A percentile compares a stretch with the other conserved stretches of the same genome.
phyloP scores from a whole-genome alignment of 2,329 filamentous ascomycete species.

The Coleophoma eucalyptorum region DNA sequence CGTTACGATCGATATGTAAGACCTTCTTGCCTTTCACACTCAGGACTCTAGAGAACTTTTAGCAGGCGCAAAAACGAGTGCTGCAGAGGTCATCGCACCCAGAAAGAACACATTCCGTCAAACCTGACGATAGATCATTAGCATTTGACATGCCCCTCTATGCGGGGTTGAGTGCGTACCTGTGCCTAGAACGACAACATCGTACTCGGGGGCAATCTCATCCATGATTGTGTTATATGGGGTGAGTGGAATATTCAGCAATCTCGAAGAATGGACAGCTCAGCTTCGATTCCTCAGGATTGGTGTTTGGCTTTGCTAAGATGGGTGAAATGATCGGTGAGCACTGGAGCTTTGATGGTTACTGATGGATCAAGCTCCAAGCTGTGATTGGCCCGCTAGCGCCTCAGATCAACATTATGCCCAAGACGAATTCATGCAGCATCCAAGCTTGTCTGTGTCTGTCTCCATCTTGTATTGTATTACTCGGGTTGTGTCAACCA shows the following conservation, averaged over 20 bases:
- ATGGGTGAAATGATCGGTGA: conserved; percentile 1
- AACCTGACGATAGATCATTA: conserved; percentile 49
- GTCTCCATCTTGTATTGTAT: neutral
- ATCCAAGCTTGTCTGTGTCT: neutral
- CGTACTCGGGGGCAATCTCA: conserved; percentile 97
- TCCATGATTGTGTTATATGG: conserved; percentile 64
- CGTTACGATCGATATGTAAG: conserved; percentile 96
- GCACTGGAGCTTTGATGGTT: neutral
- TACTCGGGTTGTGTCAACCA: neutral
- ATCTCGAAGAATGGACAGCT: conserved; percentile 13
- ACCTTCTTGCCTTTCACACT: conserved; percentile 99
- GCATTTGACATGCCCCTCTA: conserved; percentile 24
- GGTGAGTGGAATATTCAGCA: neutral
- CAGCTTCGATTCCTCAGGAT: neutral
- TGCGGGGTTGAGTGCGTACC: conserved; percentile 56
- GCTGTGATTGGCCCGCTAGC: neutral
- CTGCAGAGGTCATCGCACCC: conserved; percentile 56
- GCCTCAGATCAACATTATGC: no score
- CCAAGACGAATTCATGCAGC: no score
- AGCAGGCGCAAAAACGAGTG: conserved; percentile 10
- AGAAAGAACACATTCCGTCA: conserved; percentile 98
- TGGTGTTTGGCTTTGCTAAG: neutral
- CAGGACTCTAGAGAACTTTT: conserved; percentile 61
- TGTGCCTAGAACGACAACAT: conserved; percentile 97
- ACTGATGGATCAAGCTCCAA: neutral